These are phyloP conservation scores for Pythium vanterpoolii DNA, from an alignment of 352 stramenopile species.

Conservation along the genomic window DNA sequence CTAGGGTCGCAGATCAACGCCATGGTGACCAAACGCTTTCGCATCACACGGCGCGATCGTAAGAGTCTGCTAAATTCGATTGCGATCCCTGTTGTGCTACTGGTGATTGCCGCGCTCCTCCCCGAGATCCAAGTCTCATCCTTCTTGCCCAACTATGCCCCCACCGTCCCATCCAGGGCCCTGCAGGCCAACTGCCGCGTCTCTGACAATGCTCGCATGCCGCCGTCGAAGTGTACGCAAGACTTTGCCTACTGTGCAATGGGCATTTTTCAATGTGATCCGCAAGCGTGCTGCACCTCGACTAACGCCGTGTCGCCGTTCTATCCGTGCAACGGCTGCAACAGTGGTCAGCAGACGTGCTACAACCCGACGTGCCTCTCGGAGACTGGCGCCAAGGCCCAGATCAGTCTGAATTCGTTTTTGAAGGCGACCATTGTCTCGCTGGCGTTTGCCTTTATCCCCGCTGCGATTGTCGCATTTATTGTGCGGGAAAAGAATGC, in stretches of 20 bases:
- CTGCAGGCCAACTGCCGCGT: conserved; percentile 26
- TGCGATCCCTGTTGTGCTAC: conserved; percentile 38
- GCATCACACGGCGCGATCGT: conserved; percentile 38
- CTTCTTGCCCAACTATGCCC: conserved; percentile 39
- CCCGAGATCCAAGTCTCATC: conserved; percentile 42
- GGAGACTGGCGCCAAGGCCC: conserved; percentile 43
- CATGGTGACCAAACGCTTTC: conserved; percentile 43
- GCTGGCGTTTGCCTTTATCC: conserved; percentile 69
- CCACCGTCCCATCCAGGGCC: conserved; percentile 8
- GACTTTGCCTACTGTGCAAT: conserved; percentile 42
- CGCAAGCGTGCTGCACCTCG: conserved; percentile 38
- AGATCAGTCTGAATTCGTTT: conserved; percentile 64
- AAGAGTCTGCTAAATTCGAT: conserved; percentile 39
- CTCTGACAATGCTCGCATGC: conserved; percentile 17
- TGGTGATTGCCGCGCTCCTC: conserved; percentile 34
- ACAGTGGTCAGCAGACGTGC: conserved; percentile 17
- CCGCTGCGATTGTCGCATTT: conserved; percentile 58
- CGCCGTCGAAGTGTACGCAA: conserved; percentile 24
- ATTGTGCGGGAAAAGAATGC: conserved; percentile 62
- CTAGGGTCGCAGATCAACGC: conserved; percentile 42
- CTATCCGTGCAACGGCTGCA: conserved; percentile 40
- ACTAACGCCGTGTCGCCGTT: conserved; percentile 38
- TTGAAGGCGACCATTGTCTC: conserved; percentile 53
- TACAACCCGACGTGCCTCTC: conserved; percentile 28
- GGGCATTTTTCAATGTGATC: conserved; percentile 43